Evolutionary conservation across 2,329 filamentous ascomycete genomes (phyloP), one percentile per base, ranked within the genome.

Genomic region (Exophiala sp.): DNA sequence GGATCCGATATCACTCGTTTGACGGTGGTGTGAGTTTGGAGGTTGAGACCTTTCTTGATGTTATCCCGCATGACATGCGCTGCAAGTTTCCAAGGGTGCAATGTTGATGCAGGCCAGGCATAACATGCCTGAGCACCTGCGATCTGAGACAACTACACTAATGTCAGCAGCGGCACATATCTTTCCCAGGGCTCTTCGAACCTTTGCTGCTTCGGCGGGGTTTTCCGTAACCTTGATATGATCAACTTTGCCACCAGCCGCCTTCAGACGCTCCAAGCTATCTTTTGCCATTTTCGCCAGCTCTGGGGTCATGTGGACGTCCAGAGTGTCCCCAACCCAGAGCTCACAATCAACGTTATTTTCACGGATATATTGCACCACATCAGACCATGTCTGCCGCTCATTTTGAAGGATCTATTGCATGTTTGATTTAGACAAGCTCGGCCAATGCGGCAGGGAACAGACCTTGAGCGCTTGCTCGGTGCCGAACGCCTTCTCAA

Each of bases 41-140:
- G 41, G 27, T 43, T 43, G 22, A 32, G 22, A 18, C 41, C 41
- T 21, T 43, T 43, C 23, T 30, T 29, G 41, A 43, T n/a, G 41
- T 43, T 43, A 3, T 32, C 24, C 2, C 41, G 41, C 41, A 43
- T 43, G 13, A 43, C 16, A 32, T 43, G 24, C n/a, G 41, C 41
- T 10, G 41, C 24, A 7, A 43, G 41, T 23, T 43, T 43, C 41
- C 41, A 43, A 18, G 41, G 41, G 23, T 43, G 27, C 8, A 43
- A 23, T 2, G 41, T 43, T 16, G 41, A 43, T 2, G 41, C 41
- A 43, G 41, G 41, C 41, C 41, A 43, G 41, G 41, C 41, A 43
- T 43, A 43, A 18, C 41, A 43, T 13, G 41, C 41, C 41, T 43
- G 23, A n/a, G 41, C 41, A 11, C 19, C 41, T 30, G 21, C 23